phyloP scores from a whole-genome alignment of 2,329 filamentous ascomycete genomes.

The Alternaria longipes region DNA sequence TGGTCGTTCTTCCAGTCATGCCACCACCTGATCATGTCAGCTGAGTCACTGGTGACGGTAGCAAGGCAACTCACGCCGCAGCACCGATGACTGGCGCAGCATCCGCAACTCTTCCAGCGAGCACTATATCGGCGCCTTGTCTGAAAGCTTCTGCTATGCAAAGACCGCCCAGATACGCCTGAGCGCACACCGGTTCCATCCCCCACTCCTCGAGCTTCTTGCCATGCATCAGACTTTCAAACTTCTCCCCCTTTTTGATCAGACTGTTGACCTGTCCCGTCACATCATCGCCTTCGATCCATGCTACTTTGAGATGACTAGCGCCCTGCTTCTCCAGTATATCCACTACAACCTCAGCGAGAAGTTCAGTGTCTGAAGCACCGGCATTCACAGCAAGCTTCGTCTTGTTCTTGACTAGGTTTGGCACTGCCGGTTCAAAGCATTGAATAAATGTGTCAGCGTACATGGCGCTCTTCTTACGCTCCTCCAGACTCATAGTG shows the following conservation, averaged over 20 bases:
- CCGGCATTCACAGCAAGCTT: conserved; percentile 65
- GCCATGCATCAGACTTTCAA: conserved; percentile 53
- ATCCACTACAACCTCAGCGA: conserved; percentile 25
- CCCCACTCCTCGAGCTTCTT: conserved; percentile 49
- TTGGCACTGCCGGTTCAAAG: conserved; percentile 40
- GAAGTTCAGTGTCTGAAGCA: conserved; percentile 60
- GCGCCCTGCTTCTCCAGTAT: conserved; percentile 19
- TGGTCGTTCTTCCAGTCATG: conserved; percentile 58
- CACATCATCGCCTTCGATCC: conserved; percentile 35
- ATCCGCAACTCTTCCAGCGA: conserved; percentile 45
- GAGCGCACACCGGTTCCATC: conserved; percentile 33
- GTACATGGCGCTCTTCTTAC: conserved; percentile 39
- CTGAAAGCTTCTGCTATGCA: conserved; percentile 40
- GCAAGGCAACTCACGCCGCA: conserved; percentile 49
- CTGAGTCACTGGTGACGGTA: neutral
- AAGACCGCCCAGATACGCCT: conserved; percentile 25
- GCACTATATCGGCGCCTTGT: conserved; percentile 42
- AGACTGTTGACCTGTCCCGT: conserved; percentile 43
- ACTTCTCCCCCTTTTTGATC: conserved; percentile 47
- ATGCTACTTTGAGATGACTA: conserved; percentile 33
- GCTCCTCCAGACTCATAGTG: conserved; percentile 52
- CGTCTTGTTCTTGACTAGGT: conserved; percentile 30
- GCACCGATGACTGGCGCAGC: conserved; percentile 56
- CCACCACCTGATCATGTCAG: conserved; percentile 59
- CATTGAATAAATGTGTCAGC: conserved; percentile 60